A percentile compares a stretch with the other conserved stretches of the same genome.
phyloP scores from a whole-genome alignment of 2,329 filamentous ascomycete species.

The Colletotrichum tofieldiae region DNA sequence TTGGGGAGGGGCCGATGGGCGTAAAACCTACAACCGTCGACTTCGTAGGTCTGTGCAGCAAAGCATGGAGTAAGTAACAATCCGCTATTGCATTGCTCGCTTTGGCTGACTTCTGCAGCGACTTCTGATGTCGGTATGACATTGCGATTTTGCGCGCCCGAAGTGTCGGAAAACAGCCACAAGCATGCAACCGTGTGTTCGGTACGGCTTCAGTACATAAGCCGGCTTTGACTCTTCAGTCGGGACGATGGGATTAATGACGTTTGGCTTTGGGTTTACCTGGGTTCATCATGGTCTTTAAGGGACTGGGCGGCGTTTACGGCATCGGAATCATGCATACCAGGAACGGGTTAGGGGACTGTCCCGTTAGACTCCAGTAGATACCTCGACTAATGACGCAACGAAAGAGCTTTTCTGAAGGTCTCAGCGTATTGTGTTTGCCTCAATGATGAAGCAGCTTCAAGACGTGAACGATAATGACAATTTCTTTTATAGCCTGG shows the following conservation, averaged over 20 bases:
- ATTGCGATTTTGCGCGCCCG: neutral
- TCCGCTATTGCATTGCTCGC: neutral
- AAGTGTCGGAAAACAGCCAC: neutral
- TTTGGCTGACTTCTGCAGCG: conserved; percentile 15
- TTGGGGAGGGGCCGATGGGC: conserved; percentile 86
- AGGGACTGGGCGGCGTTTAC: conserved; percentile 35
- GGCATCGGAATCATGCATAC: conserved; percentile 40
- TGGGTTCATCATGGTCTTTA: conserved; percentile 30
- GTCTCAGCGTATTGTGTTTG: neutral
- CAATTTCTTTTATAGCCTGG: neutral
- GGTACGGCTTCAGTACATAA: conserved; percentile 1
- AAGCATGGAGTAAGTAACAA: conserved; percentile 72
- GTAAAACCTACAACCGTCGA: conserved; percentile 87
- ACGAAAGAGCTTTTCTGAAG: conserved; percentile 29
- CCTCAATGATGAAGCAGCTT: neutral
- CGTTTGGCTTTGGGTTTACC: conserved; percentile 6
- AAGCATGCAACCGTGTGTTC: neutral
- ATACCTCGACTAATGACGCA: conserved; percentile 42
- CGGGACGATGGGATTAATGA: neutral
- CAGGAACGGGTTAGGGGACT: conserved; percentile 37
- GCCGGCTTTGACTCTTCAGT: neutral
- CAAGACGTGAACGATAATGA: too few relatives aligned
- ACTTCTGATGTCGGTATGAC: conserved; percentile 20
- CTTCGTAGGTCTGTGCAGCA: conserved; percentile 84
- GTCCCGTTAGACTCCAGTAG: conserved; percentile 41